Base-by-base conservation (phyloP, 2,329 filamentous ascomycete species). In the Colletotrichum eleusines region DNA sequence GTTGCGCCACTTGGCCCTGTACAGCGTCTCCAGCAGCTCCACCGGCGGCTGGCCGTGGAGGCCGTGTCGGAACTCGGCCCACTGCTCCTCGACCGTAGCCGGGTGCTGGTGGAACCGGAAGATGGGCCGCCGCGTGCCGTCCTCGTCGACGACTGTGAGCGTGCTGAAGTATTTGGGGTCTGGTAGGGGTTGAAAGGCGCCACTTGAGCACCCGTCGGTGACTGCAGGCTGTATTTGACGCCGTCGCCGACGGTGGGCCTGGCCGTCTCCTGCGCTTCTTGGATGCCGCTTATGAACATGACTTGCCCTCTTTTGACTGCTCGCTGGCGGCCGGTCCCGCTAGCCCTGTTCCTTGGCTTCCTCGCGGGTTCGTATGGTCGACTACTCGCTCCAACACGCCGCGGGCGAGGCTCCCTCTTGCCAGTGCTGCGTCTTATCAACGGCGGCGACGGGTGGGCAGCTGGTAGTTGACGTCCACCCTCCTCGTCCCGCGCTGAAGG, bases 61-160 rank as follows among this genome's bases (percentile, higher is more conserved):
- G 11, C 72, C 72, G 48, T 69, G 53, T 3, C 31, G 61, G 42
- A 70, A 73, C 59, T 73, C 72, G 53, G 66, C 72, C 72, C 72
- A 73, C 14, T 66, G 70, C 42, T 73, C 72, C 8, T 69, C 40
- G 1, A 72, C 65, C 4, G 66, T 73, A 1, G 58, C 58, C 2
- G 72, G 69, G 28, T 66, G 62, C 3, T 18, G 48, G 20, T 66
- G 35, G 31, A 73, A 73, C 28, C 28, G 63, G 62, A 63, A 73
- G 8, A 73, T 61, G 1, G 72, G 54, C n/a, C 31, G 57, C 7
- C 53, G 3, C 8, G 40, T 44, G 6, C 72, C 72, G n/a, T 67
- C 38, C 31, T 57, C 20, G 31, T n/a, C 46, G 14, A 20, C 4
- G 4, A 64, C 20, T 4, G 31, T 64, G 31, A 71, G 46, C 18